Percentiles rank a stretch among this genome's conserved stretches.
Conservation (phyloP, 352 stramenopile species). For the Globisporangium takayamanum region DNA sequence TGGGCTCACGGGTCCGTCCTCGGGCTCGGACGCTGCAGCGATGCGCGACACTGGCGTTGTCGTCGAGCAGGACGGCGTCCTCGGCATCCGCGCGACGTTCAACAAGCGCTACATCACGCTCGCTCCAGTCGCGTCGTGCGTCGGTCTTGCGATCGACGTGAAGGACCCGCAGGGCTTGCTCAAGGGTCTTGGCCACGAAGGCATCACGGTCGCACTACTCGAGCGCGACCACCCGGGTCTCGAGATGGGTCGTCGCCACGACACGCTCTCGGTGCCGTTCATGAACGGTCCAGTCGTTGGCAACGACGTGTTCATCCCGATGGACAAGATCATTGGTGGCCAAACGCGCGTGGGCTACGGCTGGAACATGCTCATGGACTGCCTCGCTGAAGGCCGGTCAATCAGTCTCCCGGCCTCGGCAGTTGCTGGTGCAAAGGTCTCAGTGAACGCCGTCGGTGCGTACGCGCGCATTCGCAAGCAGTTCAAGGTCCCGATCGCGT, state of each 20-base stretch:
- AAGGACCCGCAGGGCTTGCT: conserved; percentile 94
- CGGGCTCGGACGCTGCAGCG: conserved; percentile 92
- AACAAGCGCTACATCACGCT: conserved; percentile 99
- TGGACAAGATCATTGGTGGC: conserved; percentile 96
- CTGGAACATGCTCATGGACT: conserved; percentile 99
- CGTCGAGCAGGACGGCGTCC: conserved; percentile 89
- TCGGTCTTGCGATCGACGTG: conserved; percentile 96
- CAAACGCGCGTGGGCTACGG: conserved; percentile 95
- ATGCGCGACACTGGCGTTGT: conserved; percentile 95
- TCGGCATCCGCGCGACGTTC: conserved; percentile 95
- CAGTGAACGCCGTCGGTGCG: conserved; percentile 91
- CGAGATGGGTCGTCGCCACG: conserved; percentile 93
- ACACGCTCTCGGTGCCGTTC: conserved; percentile 94
- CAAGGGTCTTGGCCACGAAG: conserved; percentile 89
- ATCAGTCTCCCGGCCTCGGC: conserved; percentile 95
- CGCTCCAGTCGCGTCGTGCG: conserved; percentile 94
- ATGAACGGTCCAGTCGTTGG: conserved; percentile 98
- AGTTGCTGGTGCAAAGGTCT: conserved; percentile 88
- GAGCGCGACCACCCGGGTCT: conserved; percentile 93
- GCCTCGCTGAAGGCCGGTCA: conserved; percentile 94
- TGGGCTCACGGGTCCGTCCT: conserved; percentile 93
- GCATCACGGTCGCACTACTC: conserved; percentile 95
- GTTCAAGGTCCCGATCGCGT: conserved; percentile 97
- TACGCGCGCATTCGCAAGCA: conserved; percentile 97
- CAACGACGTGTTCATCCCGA: conserved; percentile 97